Base-by-base conservation (phyloP, 2,329 filamentous ascomycete species). In the Domatiomyces globalis region DNA sequence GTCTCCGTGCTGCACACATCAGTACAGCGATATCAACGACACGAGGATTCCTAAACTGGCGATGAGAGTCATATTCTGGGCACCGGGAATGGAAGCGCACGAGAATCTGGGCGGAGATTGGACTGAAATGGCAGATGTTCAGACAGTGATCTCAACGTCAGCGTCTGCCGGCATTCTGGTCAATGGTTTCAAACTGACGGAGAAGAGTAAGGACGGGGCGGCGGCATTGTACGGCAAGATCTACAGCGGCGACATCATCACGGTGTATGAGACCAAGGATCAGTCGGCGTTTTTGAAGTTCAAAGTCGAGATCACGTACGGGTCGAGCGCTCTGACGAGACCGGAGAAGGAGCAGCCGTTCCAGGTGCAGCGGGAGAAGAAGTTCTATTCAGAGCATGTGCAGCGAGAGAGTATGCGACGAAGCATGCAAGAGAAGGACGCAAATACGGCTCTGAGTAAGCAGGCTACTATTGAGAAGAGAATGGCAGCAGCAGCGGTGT, bases 31-130 rank as follows among this genome's bases (percentile, higher is more conserved):
- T 46, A 69, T 66, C 27, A 69, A 71, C 20, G 87, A 95, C 58
- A 75, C 73, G 1, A 82, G 81, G 15, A 79, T 96, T 36, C 87
- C 89, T 1, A 90, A 90, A 63, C 82, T 83, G 56, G 87, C 86
- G 0, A 80, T 95, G 59, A 83, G 85, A 61, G 71, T 95, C 39
- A 73, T 87, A 33, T 78, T 92, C 27, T 87, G 84, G 75, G 81
- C 78, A 51, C 76, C 81, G 0, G 78, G 78, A 9, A 82, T 83
- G 52, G 83, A 86, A 52, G 73, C 76, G 6, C 71, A 71, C 47
- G 74, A 72, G 46, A 74, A 77, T 19, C 62, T 73, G 49, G 76
- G 76, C 49, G 78, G 77, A 62, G 73, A 76, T 51, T 81, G 73
- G 71, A 73, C 70, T 8, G 67, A 66, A 15, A 60, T 79, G 1